Base-by-base conservation (phyloP, 768 basidiomycete genomes). In the Lyophyllum semitale region DNA sequence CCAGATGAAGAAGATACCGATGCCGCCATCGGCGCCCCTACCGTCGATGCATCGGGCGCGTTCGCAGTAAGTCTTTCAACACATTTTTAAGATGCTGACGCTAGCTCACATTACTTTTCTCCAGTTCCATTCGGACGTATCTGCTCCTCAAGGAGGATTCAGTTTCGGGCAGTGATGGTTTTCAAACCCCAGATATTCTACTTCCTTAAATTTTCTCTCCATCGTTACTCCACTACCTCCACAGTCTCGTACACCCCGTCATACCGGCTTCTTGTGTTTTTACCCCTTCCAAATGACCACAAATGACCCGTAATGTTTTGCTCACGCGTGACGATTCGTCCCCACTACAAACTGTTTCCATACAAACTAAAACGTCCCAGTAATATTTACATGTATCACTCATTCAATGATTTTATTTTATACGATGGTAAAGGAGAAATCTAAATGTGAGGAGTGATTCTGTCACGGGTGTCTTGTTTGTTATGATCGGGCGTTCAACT, bases 1-100 rank as follows among this genome's bases (percentile, higher is more conserved):
- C 93, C 95, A 30, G 94, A 95, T 59, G 96, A 98, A 67, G 96
- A 98, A 69, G 96, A 95, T 45, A 81, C 91, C 48, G 93, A 93
- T 67, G 85, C 91, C 49, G 88, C 84, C 20, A 88, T 93, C 64
- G 82, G 77, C 48, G 87, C 86, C n/a, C 84, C 92, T 17, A 83
- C 80, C 41, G 85, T 92, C 12, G 89, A 92, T 59, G 75, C 87
- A 23, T 75, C 83, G 27, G 90, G 89, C 62, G 81, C 84, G 9
- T 91, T 89, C 71, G 84, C 88, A 55, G 90, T 91, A 71, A 63
- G 87, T 75, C 8, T 43, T n/a, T n/a, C n/a, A n/a, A n/a, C n/a
- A 52, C 55, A 8, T 52, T 54, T 22, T 38, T 51, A 62, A 40
- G 59, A 29, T 51, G 43, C 37, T 45, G 50, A 51, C 51, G 27